These are phyloP conservation scores for Rhizophora apiculata DNA, from an alignment of 345 rosid genomes.

Conservation along the genomic window DNA sequence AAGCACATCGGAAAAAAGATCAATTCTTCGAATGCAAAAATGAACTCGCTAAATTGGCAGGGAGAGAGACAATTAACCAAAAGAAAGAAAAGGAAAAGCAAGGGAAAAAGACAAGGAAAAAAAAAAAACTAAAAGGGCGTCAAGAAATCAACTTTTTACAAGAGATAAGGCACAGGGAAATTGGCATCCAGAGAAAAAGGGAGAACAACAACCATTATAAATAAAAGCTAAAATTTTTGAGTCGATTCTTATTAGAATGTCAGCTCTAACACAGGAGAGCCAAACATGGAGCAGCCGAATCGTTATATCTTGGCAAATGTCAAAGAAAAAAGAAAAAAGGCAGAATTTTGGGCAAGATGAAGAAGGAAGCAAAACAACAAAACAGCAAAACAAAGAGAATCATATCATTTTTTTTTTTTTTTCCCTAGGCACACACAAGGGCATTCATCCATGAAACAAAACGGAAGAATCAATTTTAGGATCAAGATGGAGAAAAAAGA, in stretches of 20 bases:
- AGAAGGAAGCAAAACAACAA: background rate
- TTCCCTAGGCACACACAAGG: background rate
- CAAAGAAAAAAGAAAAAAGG: background rate
- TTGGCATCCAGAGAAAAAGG: conserved; percentile 7
- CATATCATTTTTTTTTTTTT: background rate
- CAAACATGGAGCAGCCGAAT: conserved; percentile 8
- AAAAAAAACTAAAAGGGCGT: conserved; percentile 16
- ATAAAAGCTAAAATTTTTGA: conserved; percentile 8
- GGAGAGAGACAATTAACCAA: background rate
- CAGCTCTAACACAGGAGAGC: background rate
- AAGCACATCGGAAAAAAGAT: background rate
- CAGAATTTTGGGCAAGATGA: background rate
- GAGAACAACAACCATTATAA: background rate
- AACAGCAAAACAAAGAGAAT: background rate
- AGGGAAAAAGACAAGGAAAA: conserved; percentile 12
- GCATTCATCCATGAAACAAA: background rate
- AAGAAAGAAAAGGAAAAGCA: conserved; percentile 15
- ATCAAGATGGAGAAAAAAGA: background rate
- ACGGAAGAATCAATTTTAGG: too few species aligned
- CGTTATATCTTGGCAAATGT: background rate
- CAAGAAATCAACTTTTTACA: conserved; percentile 22
- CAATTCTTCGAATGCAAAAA: conserved; percentile 9
- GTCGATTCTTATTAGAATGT: conserved; percentile 17
- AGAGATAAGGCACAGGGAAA: conserved; percentile 15
- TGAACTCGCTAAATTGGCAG: conserved; percentile 18